Conservation (phyloP, 371 early-diverging fungal genomes). For the Mortierella sp. region DNA sequence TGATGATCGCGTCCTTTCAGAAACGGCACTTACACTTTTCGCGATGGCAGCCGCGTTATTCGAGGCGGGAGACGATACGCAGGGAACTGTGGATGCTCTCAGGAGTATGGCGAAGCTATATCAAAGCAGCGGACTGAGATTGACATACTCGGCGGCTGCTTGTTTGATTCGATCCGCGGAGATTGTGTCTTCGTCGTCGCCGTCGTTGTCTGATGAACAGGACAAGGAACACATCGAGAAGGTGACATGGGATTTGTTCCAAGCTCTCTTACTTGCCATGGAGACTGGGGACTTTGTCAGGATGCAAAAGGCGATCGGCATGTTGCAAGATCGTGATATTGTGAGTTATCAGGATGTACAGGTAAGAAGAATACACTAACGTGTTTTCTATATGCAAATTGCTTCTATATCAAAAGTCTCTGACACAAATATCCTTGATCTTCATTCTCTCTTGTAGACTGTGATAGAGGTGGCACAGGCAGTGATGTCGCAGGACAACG, state of each 20-base stretch:
- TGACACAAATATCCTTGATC: not conserved
- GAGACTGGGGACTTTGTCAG: constrained; percentile 51
- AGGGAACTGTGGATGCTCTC: constrained; percentile 3
- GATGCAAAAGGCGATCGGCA: constrained; percentile 20
- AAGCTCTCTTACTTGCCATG: constrained; percentile 40
- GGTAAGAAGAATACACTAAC: constrained; percentile 7
- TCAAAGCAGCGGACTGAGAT: constrained; percentile 11
- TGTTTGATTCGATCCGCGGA: constrained; percentile 40
- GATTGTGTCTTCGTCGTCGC: not conserved
- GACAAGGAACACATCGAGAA: not conserved
- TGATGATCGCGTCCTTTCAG: constrained; percentile 19
- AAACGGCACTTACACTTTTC: constrained; percentile 20
- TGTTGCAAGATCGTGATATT: constrained; percentile 4
- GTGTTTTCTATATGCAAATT: not conserved
- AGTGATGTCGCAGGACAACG: constrained; percentile 51
- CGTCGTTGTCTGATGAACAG: no score
- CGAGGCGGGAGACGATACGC: constrained; percentile 7
- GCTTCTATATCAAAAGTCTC: not conserved
- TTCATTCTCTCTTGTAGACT: constrained; percentile 17
- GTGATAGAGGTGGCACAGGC: constrained; percentile 30
- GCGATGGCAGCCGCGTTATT: constrained; percentile 22
- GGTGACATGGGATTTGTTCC: constrained; percentile 38
- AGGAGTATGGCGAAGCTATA: constrained; percentile 35
- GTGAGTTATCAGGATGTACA: constrained; percentile 24
- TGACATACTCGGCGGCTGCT: constrained; percentile 29